Evolutionary conservation across 1,139 yeast genomes (phyloP), one percentile per base, ranked within the genome.

Genomic region (Magnusiomyces sp.): DNA sequence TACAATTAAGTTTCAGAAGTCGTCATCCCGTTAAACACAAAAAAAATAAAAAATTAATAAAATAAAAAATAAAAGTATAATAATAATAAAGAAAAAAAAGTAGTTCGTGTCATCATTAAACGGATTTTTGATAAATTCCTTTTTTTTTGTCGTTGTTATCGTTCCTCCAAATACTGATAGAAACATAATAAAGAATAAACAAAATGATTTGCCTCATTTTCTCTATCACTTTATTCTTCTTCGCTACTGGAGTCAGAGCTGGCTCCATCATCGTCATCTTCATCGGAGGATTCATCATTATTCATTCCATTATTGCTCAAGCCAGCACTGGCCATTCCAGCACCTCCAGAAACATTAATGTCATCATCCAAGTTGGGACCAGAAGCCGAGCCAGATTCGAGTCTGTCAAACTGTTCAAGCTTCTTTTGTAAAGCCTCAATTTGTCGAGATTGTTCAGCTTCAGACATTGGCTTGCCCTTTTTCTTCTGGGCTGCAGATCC

Each of bases 341-440:
- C 66, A 52, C 67, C 63, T 47, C 52, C 74, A 75, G 49, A 60
- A 60, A 53, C 81, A 80, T 56, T 29, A 5, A 20, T n/a, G 14
- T 34, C 27, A 17, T 20, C 37, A 34, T 43, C 43, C 17, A 45
- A 41, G n/a, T 40, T 33, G 20, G 50, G 7, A 32, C 47, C 42
- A 19, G 41, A 36, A 11, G 53, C 52, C 34, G 53, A 51, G 10
- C 58, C 61, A 47, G 57, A 62, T 47, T 58, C 58, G 32, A 55
- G 61, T 50, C 57, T 78, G 57, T 85, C 88, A 64, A 89, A 81
- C 60, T 86, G 80, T 52, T 86, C 87, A 58, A 90, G 73, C 69
- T 87, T 90, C 65, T 81, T 81, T 68, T 85, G 85, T 66, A 90
- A 78, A 62, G 82, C 83, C 62, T 86, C 95, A 63, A 90, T 83